Evolutionary conservation across 1,139 yeast genomes (phyloP).

Genomic region (Blastobotrys arbuscula): DNA sequence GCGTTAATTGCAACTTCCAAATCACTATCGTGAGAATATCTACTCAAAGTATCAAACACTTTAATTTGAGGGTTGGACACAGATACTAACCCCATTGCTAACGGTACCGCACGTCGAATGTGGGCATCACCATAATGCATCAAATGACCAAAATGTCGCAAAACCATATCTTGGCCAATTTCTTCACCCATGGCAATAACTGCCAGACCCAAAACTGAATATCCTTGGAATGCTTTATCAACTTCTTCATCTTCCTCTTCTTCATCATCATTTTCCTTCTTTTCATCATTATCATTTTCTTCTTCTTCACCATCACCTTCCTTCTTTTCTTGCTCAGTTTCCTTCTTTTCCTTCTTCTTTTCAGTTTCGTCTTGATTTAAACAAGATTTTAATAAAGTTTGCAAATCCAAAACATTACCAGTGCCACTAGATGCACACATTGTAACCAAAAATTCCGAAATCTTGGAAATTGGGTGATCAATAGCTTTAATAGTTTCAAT

Average conservation of each 20-base stretch:
- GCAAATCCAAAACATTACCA: conserved; percentile 94
- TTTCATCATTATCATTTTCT: conserved; percentile 19
- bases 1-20: conserved; percentile 93
- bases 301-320: conserved; percentile 28
- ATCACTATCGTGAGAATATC: conserved; percentile 95
- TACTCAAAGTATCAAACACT: conserved; percentile 90
- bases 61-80: conserved; percentile 96
- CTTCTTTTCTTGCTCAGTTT: conserved; percentile 13
- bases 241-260: conserved; percentile 37
- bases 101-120: conserved; percentile 90
- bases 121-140: conserved; percentile 97
- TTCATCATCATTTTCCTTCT: conserved; percentile 25
- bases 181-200: conserved; percentile 97
- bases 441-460: conserved; percentile 83
- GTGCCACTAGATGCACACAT: conserved; percentile 97
- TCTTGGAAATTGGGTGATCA: conserved; percentile 88
- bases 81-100: conserved; percentile 94
- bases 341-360: conserved; percentile 38
- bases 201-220: conserved; percentile 92
- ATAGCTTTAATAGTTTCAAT: conserved; percentile 92
- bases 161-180: conserved; percentile 94
- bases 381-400: conserved; percentile 82
- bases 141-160: conserved; percentile 94
- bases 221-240: conserved; percentile 72
- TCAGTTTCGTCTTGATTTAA: conserved; percentile 46